Evolutionary conservation across 2,329 filamentous ascomycete genomes (phyloP), one percentile per base, ranked within the genome.

Genomic region (Fusarium brevicatenulatum): DNA sequence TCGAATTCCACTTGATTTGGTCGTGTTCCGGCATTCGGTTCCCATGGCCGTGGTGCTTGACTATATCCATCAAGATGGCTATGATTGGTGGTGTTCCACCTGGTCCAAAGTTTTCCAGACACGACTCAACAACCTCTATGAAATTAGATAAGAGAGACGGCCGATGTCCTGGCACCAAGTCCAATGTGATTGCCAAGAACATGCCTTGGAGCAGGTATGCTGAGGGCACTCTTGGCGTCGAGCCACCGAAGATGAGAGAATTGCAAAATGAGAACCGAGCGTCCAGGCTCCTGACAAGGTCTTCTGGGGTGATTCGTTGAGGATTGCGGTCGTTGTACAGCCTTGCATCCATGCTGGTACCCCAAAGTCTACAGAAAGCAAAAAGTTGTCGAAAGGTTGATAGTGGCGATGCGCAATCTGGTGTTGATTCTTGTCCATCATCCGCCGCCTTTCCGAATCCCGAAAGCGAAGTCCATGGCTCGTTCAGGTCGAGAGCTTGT

Each of bases 321-420:
- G 61, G 49, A 49, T 57, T 59, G 54, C 40, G 67, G 63, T 56
- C 63, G 55, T 68, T 60, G 55, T 72, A 68, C 42, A 73, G 19
- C 39, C 60, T 63, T 36, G 71, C 60, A 59, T 74, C 69, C 73
- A 77, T 72, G 57, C 71, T 77, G 21, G 68, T 50, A 13, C 78
- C 75, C 57, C 84, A 78, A 13, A 82, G 77, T 63, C 79, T 80
- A 58, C 82, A 79, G 42, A 86, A 82, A 8, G 78, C 73, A 66
- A 81, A 83, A 4, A 86, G 74, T 66, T 85, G 84, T 62, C 83
- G 84, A 63, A 86, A 84, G 2, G 81, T 83, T 43, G 79, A 81
- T n/a, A 84, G 63, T 8, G 82, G 80, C 40, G 84, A 82, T 23
- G 74, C 71, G 30, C 46, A 65, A 32, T 71, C 71, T 23, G 58